Percentiles rank a stretch among this genome's conserved stretches.
Conservation (phyloP, 495 filamentous ascomycete genomes). For the Penicillium robsamsonii region DNA sequence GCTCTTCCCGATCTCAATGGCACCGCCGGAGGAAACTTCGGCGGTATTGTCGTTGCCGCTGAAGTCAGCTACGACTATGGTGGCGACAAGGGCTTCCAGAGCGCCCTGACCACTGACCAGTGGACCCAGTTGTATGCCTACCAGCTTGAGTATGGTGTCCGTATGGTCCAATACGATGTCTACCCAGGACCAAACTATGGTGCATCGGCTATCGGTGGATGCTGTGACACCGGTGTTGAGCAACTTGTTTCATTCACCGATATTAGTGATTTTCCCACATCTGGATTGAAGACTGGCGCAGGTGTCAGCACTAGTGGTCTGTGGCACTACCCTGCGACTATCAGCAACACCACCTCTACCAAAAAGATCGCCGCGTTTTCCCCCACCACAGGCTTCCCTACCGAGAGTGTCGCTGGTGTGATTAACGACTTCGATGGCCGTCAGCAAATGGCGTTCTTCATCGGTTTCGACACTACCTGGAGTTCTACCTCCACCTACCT, state of each 20-base stretch:
- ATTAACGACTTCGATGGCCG: conserved; percentile 59
- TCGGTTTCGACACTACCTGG: conserved; percentile 55
- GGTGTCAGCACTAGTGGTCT: conserved; percentile 54
- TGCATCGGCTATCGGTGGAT: conserved; percentile 39
- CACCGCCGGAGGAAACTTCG: conserved; percentile 52
- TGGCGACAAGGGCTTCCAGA: conserved; percentile 41
- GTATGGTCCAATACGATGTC: conserved; percentile 60
- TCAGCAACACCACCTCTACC: conserved; percentile 53
- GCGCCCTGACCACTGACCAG: conserved; percentile 55
- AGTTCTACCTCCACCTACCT: conserved; percentile 53
- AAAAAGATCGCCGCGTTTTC: conserved; percentile 54
- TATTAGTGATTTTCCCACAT: conserved; percentile 46
- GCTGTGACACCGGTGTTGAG: conserved; percentile 50
- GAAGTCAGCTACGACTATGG: conserved; percentile 57
- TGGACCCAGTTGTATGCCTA: conserved; percentile 58
- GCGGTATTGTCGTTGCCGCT: conserved; percentile 55
- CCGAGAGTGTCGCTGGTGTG: conserved; percentile 51
- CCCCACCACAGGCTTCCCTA: conserved; percentile 25
- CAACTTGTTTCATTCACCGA: conserved; percentile 52
- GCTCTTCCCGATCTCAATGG: conserved; percentile 52
- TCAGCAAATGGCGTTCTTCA: conserved; percentile 63
- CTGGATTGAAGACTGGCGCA: conserved; percentile 48
- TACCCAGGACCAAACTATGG: conserved; percentile 55
- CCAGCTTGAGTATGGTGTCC: conserved; percentile 55
- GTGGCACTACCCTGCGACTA: conserved; percentile 57